These are phyloP conservation scores for Botrytis cinerea DNA, from an alignment of 2,329 filamentous ascomycete genomes.

Conservation along the genomic window DNA sequence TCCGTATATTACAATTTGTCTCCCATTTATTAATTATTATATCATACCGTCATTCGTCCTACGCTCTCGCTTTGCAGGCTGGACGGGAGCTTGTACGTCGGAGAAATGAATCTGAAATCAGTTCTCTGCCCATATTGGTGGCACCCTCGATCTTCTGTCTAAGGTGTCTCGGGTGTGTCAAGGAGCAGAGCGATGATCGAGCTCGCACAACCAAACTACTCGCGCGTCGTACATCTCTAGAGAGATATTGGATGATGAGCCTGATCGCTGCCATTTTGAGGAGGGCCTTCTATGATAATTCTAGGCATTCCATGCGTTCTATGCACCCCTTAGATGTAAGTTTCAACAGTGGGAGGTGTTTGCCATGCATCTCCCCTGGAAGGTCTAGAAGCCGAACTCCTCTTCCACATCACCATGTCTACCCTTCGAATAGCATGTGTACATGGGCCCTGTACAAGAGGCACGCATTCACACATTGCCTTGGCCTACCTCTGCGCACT, in stretches of 20 bases:
- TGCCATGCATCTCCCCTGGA: slow-evolving; percentile 4
- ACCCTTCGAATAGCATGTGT: not conserved
- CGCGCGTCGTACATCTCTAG: not conserved
- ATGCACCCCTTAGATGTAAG: slow-evolving; percentile 11
- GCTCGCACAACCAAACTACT: not conserved
- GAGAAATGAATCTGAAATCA: not conserved
- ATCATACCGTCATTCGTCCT: not conserved
- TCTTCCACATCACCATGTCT: not conserved
- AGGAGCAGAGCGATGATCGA: not conserved
- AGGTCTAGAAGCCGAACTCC: slow-evolving; percentile 4
- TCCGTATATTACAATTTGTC: not conserved
- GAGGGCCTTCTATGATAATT: not conserved
- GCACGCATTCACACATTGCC: not conserved
- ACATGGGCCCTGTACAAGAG: not conserved
- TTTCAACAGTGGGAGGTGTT: not conserved
- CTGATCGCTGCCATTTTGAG: not conserved
- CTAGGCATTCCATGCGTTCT: slow-evolving; percentile 3
- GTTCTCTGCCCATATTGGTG: not conserved
- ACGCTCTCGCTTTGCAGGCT: not conserved
- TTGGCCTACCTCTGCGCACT: not conserved
- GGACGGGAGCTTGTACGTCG: not conserved
- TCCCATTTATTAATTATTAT: slow-evolving; percentile 1
- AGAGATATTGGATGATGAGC: not conserved
- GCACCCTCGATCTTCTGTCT: not conserved
- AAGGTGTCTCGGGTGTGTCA: not conserved